Conservation (phyloP, 345 rosid species). For the Salix dunnii region DNA sequence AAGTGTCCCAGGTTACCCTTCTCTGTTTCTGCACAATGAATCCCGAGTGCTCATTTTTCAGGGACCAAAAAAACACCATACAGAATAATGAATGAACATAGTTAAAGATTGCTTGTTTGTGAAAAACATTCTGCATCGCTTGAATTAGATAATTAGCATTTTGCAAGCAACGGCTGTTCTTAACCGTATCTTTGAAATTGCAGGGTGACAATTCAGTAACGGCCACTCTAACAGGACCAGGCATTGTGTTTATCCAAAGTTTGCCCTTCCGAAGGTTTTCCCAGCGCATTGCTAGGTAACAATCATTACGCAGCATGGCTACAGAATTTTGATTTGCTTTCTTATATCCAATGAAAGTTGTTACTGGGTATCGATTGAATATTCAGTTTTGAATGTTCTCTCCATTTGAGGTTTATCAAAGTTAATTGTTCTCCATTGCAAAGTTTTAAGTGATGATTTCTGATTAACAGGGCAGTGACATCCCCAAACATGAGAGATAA, state of each 20-base stretch:
- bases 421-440: not conserved
- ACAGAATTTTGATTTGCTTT: not conserved
- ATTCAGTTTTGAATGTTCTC: not conserved
- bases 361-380: not conserved
- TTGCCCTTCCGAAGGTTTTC: slow-evolving; percentile 87
- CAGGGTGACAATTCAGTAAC: slow-evolving; percentile 91
- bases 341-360: not conserved
- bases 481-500: slow-evolving; percentile 99
- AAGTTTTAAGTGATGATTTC: not conserved
- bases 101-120: not conserved
- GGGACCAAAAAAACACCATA: not conserved
- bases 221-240: slow-evolving; percentile 87
- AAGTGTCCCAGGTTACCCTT: not conserved
- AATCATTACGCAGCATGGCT: not conserved
- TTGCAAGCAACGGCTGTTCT: not conserved
- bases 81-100: not conserved
- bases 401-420: not conserved
- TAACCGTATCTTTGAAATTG: slow-evolving; percentile 17
- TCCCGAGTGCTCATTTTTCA: not conserved
- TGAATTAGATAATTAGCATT: not conserved
- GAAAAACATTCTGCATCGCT: not conserved
- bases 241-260: slow-evolving; percentile 96
- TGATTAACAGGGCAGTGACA: slow-evolving; percentile 78
- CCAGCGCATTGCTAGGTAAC: slow-evolving; percentile 85
- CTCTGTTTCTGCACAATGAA: not conserved